Conservation (phyloP, 1,284 basidiomycete species). For the Salmacisia buchloeana region DNA sequence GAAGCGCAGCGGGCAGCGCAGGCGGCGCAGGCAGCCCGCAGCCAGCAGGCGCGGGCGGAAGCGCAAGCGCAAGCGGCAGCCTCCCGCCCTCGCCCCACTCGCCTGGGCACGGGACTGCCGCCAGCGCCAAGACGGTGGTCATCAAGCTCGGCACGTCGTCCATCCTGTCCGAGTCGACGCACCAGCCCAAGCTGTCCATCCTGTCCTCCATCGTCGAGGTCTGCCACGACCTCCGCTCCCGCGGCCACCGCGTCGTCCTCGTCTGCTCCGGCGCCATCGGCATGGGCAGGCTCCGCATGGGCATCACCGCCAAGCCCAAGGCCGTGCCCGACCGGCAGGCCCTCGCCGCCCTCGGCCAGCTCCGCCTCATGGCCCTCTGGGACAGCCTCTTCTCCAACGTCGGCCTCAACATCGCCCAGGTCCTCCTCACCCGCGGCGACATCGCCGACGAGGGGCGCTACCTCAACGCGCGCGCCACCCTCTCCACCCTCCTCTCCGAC, state of each 20-base stretch:
- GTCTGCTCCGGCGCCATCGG: constrained; percentile 95
- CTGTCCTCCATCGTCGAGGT: constrained; percentile 89
- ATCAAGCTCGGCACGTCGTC: constrained; percentile 50
- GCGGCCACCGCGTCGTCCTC: constrained; percentile 88
- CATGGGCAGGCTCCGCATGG: constrained; percentile 87
- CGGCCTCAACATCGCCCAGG: constrained; percentile 90
- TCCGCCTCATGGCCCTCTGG: constrained; percentile 89
- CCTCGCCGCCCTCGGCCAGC: constrained; percentile 91
- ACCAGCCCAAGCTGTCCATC: constrained; percentile 71
- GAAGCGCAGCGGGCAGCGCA: not conserved
- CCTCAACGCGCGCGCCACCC: constrained; percentile 42
- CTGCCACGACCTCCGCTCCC: constrained; percentile 67
- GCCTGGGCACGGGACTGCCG: not conserved
- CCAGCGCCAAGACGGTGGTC: constrained; percentile 30
- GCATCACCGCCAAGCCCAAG: constrained; percentile 71
- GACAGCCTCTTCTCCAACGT: constrained; percentile 90
- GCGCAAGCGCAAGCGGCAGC: not conserved
- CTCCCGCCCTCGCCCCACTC: not conserved
- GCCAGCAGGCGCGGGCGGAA: too few species aligned
- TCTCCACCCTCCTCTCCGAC: constrained; percentile 38
- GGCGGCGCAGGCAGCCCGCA: too few species aligned
- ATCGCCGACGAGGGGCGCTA: constrained; percentile 67
- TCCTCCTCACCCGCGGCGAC: constrained; percentile 86
- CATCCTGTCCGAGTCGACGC: constrained; percentile 40
- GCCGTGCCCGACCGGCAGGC: constrained; percentile 87